phyloP scores from a whole-genome alignment of 2,329 filamentous ascomycete genomes.

The Alternaria consortialis region DNA sequence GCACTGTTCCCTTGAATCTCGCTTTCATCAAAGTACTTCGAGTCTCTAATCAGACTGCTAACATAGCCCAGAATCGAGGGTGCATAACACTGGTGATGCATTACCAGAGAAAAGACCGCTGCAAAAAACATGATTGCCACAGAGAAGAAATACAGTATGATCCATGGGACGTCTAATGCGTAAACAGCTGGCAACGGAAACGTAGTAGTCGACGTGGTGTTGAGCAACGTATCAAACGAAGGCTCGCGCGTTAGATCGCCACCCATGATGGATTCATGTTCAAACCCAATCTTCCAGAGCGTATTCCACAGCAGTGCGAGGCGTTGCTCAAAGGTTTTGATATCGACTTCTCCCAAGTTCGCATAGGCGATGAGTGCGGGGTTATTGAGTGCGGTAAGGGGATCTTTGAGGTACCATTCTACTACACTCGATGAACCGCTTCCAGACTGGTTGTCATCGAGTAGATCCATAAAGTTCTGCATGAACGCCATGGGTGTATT shows the following conservation, averaged over 20 bases:
- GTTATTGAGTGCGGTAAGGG: not conserved
- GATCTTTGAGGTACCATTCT: not conserved
- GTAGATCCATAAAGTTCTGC: not conserved
- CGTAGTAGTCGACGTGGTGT: not conserved
- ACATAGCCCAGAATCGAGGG: slow-evolving; percentile 11
- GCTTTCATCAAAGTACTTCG: slow-evolving; percentile 15
- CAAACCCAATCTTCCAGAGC: not conserved
- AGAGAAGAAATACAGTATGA: slow-evolving; percentile 14
- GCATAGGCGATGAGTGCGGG: not conserved
- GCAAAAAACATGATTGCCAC: slow-evolving; percentile 20
- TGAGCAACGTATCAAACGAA: not conserved
- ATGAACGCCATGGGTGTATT: not conserved
- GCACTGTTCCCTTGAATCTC: slow-evolving; percentile 7
- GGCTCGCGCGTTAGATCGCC: not conserved
- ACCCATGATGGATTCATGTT: not conserved
- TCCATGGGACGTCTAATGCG: slow-evolving; percentile 9
- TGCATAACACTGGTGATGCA: slow-evolving; percentile 15
- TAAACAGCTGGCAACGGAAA: not conserved
- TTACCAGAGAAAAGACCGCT: slow-evolving; percentile 15
- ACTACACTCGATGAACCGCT: not conserved
- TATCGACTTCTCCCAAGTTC: not conserved
- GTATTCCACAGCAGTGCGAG: not conserved
- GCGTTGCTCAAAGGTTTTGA: not conserved
- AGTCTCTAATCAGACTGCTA: slow-evolving; percentile 21
- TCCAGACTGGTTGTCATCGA: not conserved